phyloP scores from a whole-genome alignment of 441 rosid genomes.

The Hypseocharis bilobata region DNA sequence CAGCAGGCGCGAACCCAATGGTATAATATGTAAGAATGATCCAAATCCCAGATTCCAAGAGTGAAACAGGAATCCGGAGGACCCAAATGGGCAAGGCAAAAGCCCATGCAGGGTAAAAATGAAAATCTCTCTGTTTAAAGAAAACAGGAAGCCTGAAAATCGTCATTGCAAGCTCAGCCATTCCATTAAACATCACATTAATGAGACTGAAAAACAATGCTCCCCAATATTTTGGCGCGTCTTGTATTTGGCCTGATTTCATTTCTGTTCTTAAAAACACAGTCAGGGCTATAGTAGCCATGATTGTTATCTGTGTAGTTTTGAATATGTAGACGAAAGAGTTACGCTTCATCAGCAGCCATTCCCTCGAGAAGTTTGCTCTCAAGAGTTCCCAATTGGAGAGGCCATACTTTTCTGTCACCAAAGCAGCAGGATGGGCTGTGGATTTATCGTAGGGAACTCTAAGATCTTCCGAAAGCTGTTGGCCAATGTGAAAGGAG shows the following conservation, averaged over 20 bases:
- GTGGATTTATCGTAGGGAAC: slow-evolving; percentile 44
- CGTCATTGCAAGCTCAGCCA: slow-evolving; percentile 59
- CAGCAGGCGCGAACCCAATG: slow-evolving; percentile 57
- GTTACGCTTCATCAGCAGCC: slow-evolving; percentile 59
- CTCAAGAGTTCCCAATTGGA: slow-evolving; percentile 51
- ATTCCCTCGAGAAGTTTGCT: slow-evolving; percentile 59
- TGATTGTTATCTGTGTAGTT: slow-evolving; percentile 45
- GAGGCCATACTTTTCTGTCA: slow-evolving; percentile 48
- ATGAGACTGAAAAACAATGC: slow-evolving; percentile 57
- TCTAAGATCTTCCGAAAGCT: slow-evolving; percentile 33
- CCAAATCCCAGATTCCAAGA: slow-evolving; percentile 60
- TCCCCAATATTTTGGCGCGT: slow-evolving; percentile 44
- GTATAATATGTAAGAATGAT: slow-evolving; percentile 59
- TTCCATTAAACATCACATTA: slow-evolving; percentile 62
- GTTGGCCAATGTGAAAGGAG: slow-evolving; percentile 37
- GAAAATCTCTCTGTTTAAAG: slow-evolving; percentile 60
- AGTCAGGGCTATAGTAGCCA: slow-evolving; percentile 46
- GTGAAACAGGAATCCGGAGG: slow-evolving; percentile 53
- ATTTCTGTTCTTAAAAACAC: slow-evolving; percentile 48
- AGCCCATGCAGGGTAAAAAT: slow-evolving; percentile 68
- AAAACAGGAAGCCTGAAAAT: slow-evolving; percentile 52
- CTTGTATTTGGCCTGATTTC: slow-evolving; percentile 29
- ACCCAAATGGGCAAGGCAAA: slow-evolving; percentile 59
- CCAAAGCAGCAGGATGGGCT: slow-evolving; percentile 54
- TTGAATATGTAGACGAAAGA: slow-evolving; percentile 54